These are phyloP conservation scores for Mortierella sp. DNA, from an alignment of 371 early-diverging fungal species.

Conservation along the genomic window DNA sequence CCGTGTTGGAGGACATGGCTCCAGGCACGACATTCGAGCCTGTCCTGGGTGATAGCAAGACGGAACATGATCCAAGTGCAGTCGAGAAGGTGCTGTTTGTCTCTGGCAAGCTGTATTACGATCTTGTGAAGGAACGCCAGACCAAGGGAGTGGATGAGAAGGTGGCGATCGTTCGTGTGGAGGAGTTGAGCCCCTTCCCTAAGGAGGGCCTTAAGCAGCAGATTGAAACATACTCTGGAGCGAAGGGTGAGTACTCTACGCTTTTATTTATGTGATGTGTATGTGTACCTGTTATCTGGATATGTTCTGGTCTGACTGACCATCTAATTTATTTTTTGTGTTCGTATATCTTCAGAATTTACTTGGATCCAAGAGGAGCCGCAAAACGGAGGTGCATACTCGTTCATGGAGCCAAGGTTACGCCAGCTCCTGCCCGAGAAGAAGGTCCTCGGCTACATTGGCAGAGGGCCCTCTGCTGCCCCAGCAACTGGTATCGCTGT, in stretches of 20 bases:
- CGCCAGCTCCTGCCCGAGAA: slow-evolving; percentile 71
- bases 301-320: not conserved
- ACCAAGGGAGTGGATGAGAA: slow-evolving; percentile 69
- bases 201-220: slow-evolving; percentile 72
- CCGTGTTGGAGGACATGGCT: slow-evolving; percentile 84
- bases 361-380: slow-evolving; percentile 97
- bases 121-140: slow-evolving; percentile 82
- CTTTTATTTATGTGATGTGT: not conserved
- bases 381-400: slow-evolving; percentile 91
- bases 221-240: slow-evolving; percentile 71
- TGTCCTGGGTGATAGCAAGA: slow-evolving; percentile 71
- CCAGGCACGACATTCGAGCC: slow-evolving; percentile 88
- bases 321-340: slow-evolving; percentile 4
- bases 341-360: slow-evolving; percentile 64
- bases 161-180: slow-evolving; percentile 89
- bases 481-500: slow-evolving; percentile 77
- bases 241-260: slow-evolving; percentile 52
- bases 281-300: slow-evolving; percentile 5
- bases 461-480: slow-evolving; percentile 77
- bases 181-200: slow-evolving; percentile 97
- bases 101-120: slow-evolving; percentile 94
- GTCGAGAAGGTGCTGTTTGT: slow-evolving; percentile 85
- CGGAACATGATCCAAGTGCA: slow-evolving; percentile 51
- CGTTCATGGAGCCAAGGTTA: slow-evolving; percentile 89
- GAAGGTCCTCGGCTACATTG: slow-evolving; percentile 70